Conservation (phyloP, 495 filamentous ascomycete genomes). For the Pyrenopolyporus hunteri region DNA sequence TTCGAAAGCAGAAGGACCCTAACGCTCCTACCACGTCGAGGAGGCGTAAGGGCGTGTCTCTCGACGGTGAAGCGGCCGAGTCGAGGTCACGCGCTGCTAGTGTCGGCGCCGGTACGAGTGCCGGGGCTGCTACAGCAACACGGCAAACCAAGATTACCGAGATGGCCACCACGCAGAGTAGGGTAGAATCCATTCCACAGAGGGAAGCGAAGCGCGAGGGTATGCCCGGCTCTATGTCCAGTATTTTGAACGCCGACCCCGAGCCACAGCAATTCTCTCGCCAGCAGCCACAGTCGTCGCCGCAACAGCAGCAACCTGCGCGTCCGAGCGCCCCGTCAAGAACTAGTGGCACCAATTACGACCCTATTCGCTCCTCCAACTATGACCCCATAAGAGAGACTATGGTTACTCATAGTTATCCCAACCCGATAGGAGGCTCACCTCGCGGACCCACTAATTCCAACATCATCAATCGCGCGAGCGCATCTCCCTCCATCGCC, state of each 20-base stretch:
- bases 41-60: slow-evolving; percentile 53
- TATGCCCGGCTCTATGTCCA: slow-evolving; percentile 54
- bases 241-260: slow-evolving; percentile 56
- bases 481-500: slow-evolving; percentile 86
- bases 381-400: slow-evolving; percentile 63
- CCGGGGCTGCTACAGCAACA: slow-evolving; percentile 18
- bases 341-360: slow-evolving; percentile 80
- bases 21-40: slow-evolving; percentile 58
- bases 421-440: slow-evolving; percentile 57
- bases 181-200: slow-evolving; percentile 41
- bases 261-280: slow-evolving; percentile 42
- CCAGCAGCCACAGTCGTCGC: slow-evolving; percentile 25
- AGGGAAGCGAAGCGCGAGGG: slow-evolving; percentile 49
- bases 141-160: slow-evolving; percentile 50
- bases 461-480: slow-evolving; percentile 65
- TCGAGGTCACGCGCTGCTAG: slow-evolving; percentile 28
- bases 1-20: slow-evolving; percentile 62
- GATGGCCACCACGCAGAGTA: slow-evolving; percentile 30
- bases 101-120: slow-evolving; percentile 42
- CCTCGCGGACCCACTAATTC: slow-evolving; percentile 57
- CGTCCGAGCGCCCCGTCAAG: slow-evolving; percentile 52
- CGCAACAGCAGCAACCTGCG: slow-evolving; percentile 38
- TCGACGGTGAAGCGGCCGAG: slow-evolving; percentile 29
- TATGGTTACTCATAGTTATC: slow-evolving; percentile 56
- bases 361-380: slow-evolving; percentile 80